Conservation (phyloP, 371 early-diverging fungal genomes). For the Lichtheimia hyalospora region DNA sequence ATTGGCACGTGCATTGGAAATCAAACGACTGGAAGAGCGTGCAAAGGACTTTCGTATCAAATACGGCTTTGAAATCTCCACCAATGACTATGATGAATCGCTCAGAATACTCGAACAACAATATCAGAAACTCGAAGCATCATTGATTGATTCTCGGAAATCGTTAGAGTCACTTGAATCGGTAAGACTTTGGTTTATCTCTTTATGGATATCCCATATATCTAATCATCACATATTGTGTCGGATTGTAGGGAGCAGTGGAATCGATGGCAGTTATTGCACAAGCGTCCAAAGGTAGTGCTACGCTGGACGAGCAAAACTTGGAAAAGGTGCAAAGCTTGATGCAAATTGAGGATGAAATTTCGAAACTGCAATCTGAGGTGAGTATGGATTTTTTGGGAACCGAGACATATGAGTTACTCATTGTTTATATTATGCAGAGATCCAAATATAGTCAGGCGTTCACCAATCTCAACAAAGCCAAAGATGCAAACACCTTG, state of each 20-base stretch:
- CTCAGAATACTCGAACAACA: constrained; percentile 5
- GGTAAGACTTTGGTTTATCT: not conserved
- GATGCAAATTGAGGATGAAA: constrained; percentile 75
- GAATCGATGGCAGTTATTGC: constrained; percentile 78
- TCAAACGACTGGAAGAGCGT: not conserved
- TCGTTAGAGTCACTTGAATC: constrained; percentile 7
- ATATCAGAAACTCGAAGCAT: not conserved
- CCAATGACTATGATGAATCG: constrained; percentile 8
- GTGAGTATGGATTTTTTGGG: constrained; percentile 11
- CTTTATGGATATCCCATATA: not conserved
- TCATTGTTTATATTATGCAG: constrained; percentile 12
- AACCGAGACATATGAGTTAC: not conserved
- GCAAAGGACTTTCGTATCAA: constrained; percentile 12
- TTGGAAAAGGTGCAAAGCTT: constrained; percentile 74
- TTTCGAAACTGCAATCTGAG: constrained; percentile 72
- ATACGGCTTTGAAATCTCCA: constrained; percentile 17
- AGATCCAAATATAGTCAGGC: constrained; percentile 75
- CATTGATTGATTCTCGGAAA: constrained; percentile 6
- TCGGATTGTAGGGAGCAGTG: constrained; percentile 43
- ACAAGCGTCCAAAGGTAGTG: constrained; percentile 72
- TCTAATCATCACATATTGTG: not conserved
- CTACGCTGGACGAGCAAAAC: constrained; percentile 79
- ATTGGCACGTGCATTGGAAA: constrained; percentile 1
- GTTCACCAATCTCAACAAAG: constrained; percentile 65
- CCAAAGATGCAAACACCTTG: constrained; percentile 65